Evolutionary conservation across 257 asterid species (phyloP).

Genomic region (Rubia yunnanensis): DNA sequence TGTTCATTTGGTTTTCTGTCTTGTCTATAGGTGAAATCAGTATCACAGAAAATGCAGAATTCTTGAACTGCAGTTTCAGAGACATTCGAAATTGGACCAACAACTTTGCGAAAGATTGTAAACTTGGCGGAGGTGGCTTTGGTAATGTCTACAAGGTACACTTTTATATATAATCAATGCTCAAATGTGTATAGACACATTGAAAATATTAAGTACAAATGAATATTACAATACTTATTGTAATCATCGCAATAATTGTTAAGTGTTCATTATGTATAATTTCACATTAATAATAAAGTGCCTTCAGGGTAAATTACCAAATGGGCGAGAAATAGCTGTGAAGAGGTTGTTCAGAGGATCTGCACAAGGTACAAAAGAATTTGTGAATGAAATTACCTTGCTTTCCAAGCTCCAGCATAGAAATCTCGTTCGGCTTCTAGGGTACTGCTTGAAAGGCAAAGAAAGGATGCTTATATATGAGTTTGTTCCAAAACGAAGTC

Average conservation of each 20-base stretch:
- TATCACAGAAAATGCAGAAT: neutral
- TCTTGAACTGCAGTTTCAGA: neutral
- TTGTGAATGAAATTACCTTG: constrained; percentile 18
- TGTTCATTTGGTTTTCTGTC: neutral
- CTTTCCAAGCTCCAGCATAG: constrained; percentile 26
- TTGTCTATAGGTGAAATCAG: neutral
- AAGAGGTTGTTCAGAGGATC: constrained; percentile 18
- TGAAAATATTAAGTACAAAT: neutral
- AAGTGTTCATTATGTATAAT: no score
- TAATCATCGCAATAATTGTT: no score
- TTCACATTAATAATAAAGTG: neutral
- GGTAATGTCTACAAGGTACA: constrained; percentile 21
- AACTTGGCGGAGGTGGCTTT: constrained; percentile 20
- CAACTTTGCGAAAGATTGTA: constrained; percentile 9
- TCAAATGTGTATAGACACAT: neutral
- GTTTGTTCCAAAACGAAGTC: constrained; percentile 21
- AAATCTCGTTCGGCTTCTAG: constrained; percentile 19
- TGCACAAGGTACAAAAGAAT: constrained; percentile 20
- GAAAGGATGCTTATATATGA: constrained; percentile 28
- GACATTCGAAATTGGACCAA: constrained; percentile 16
- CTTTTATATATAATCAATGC: neutral
- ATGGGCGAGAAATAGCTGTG: constrained; percentile 21
- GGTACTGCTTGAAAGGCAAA: constrained; percentile 18
- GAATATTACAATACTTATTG: no score
- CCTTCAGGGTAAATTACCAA: constrained; percentile 7